These are phyloP conservation scores for Picea abies DNA, from an alignment of 83 land plant genomes.

Conservation along the genomic window DNA sequence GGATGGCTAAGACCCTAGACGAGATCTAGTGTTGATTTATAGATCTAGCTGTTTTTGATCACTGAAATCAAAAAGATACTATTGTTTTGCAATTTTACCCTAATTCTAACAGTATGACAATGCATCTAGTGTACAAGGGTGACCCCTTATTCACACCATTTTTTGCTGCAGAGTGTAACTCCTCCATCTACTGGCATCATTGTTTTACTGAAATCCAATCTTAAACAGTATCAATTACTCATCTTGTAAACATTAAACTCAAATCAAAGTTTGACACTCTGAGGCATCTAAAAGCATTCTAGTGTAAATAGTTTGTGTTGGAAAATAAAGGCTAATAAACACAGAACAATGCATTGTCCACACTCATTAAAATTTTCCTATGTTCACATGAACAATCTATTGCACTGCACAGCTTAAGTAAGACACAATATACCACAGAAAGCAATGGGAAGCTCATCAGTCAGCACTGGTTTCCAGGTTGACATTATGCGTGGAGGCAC, in stretches of 20 bases:
- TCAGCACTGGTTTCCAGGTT: constrained; percentile 74
- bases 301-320: neutral
- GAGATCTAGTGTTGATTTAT: too few relatives aligned
- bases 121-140: too few relatives aligned
- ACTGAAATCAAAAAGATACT: too few relatives aligned
- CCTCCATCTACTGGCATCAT: neutral
- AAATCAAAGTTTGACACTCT: neutral
- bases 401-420: neutral
- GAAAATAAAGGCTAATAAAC: neutral
- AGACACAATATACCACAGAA: constrained; percentile 74
- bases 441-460: constrained; percentile 86
- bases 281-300: neutral
- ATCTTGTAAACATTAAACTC: neutral
- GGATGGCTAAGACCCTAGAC: too few relatives aligned
- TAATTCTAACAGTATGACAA: too few relatives aligned
- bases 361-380: neutral
- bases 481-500: constrained; percentile 66
- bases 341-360: neutral
- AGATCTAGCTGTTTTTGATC: too few relatives aligned
- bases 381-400: too few relatives aligned
- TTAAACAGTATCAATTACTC: neutral
- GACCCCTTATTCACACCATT: too few relatives aligned
- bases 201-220: neutral
- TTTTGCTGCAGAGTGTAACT: neutral
- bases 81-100: too few relatives aligned